These are phyloP conservation scores for Plasmodium relictum DNA, from an alignment of 169 alveolate genomes.

Conservation along the genomic window DNA sequence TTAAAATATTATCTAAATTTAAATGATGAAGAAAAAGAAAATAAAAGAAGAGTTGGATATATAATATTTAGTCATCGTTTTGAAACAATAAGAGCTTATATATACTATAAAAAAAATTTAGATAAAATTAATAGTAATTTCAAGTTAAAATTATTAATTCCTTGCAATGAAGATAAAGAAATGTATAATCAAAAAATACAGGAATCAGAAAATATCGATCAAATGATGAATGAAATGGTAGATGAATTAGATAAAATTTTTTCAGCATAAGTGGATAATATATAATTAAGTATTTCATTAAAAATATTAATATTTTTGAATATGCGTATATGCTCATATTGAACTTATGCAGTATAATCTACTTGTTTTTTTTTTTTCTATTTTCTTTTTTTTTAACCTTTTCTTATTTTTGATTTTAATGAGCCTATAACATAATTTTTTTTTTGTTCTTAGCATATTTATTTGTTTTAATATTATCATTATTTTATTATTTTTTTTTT, in stretches of 20 bases:
- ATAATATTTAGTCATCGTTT: slow-evolving; percentile 29
- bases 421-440: no score
- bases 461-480: no score
- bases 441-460: no score
- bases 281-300: no score
- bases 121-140: slow-evolving; percentile 19
- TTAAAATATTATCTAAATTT: slow-evolving; percentile 4
- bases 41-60: slow-evolving; percentile 36
- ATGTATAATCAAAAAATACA: background rate
- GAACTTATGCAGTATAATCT: no score
- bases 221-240: slow-evolving; percentile 57
- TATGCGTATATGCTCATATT: no score
- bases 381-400: no score
- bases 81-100: slow-evolving; percentile 55
- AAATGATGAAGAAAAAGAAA: slow-evolving; percentile 26
- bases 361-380: no score
- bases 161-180: slow-evolving; percentile 28
- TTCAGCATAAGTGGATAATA: background rate
- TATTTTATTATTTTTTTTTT: no score
- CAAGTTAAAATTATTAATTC: slow-evolving; percentile 26
- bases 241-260: slow-evolving; percentile 47
- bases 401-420: no score
- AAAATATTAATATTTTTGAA: no score
- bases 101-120: slow-evolving; percentile 25
- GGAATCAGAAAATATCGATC: slow-evolving; percentile 22